These are phyloP conservation scores for Pyracantha coccinea DNA, from an alignment of 331 rosid genomes.

Conservation along the genomic window DNA sequence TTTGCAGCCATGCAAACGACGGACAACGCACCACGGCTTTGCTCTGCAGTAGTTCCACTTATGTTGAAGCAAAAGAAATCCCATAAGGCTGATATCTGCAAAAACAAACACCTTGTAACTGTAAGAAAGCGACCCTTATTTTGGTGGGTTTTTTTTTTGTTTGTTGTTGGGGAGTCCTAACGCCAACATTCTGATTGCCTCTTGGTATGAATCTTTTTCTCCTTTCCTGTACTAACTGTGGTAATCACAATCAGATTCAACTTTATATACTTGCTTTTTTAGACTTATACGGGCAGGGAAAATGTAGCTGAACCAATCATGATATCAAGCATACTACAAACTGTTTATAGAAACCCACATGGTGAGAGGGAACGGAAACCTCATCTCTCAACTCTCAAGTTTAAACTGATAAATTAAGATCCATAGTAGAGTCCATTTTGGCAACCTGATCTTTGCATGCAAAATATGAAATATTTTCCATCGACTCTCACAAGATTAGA, in stretches of 20 bases:
- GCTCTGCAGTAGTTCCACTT: constrained; percentile 84
- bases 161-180: no score
- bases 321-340: neutral
- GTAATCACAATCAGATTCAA: neutral
- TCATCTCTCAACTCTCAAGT: neutral
- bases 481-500: neutral
- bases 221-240: neutral
- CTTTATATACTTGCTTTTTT: neutral
- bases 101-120: neutral
- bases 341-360: neutral
- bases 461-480: neutral
- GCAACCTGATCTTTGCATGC: neutral
- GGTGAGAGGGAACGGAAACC: neutral
- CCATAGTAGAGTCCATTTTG: neutral
- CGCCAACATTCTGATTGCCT: neutral
- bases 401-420: neutral
- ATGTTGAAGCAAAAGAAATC: constrained; percentile 93
- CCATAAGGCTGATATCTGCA: constrained; percentile 88
- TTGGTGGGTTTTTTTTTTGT: no score
- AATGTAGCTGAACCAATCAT: neutral
- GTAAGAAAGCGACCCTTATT: neutral
- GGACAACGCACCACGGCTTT: constrained; percentile 87
- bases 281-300: neutral
- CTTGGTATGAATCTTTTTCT: neutral
- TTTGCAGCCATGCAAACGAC: constrained; percentile 92